A percentile compares a stretch with the other conserved stretches of the same genome.
Conservation (phyloP, 202 grass and related monocot genomes). For the Zizania palustris region DNA sequence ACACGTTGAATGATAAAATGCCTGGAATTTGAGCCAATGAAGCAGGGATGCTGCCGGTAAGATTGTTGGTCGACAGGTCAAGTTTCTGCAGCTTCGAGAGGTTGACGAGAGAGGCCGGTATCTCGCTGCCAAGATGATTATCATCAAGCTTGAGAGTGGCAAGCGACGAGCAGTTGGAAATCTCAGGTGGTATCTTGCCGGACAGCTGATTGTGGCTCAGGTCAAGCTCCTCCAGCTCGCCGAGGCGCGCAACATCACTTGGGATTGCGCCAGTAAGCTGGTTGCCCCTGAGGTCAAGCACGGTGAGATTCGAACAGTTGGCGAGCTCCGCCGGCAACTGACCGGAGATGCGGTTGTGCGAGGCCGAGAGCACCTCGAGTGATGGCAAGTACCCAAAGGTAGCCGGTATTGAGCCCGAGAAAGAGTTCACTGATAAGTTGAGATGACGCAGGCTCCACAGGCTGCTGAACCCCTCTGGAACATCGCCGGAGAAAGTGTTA, state of each 20-base stretch:
- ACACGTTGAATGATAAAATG: constrained; percentile 74
- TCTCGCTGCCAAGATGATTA: constrained; percentile 70
- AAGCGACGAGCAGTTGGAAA: constrained; percentile 76
- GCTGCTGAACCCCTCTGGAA: constrained; percentile 95
- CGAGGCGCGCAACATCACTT: constrained; percentile 68
- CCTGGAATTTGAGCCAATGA: constrained; percentile 75
- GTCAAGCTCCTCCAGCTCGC: constrained; percentile 66
- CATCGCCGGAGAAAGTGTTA: constrained; percentile 77
- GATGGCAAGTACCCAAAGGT: constrained; percentile 92
- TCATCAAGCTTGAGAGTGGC: constrained; percentile 60
- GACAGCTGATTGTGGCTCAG: constrained; percentile 75
- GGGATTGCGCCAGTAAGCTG: constrained; percentile 67
- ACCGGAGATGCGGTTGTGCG: constrained; percentile 66
- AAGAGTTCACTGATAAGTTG: constrained; percentile 76
- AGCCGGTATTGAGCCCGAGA: constrained; percentile 70
- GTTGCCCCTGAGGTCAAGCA: constrained; percentile 78
- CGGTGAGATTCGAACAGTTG: constrained; percentile 92
- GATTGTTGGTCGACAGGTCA: constrained; percentile 81
- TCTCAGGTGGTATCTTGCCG: constrained; percentile 66
- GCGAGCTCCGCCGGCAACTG: constrained; percentile 84
- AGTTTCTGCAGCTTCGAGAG: constrained; percentile 80
- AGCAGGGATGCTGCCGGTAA: constrained; percentile 72
- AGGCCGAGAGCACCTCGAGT: constrained; percentile 74
- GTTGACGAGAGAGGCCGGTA: constrained; percentile 71
- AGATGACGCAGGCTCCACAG: constrained; percentile 88